Percentiles rank a stretch among this genome's conserved stretches.
Conservation (phyloP, 768 basidiomycete species). For the Pleurotus tuber-regium region DNA sequence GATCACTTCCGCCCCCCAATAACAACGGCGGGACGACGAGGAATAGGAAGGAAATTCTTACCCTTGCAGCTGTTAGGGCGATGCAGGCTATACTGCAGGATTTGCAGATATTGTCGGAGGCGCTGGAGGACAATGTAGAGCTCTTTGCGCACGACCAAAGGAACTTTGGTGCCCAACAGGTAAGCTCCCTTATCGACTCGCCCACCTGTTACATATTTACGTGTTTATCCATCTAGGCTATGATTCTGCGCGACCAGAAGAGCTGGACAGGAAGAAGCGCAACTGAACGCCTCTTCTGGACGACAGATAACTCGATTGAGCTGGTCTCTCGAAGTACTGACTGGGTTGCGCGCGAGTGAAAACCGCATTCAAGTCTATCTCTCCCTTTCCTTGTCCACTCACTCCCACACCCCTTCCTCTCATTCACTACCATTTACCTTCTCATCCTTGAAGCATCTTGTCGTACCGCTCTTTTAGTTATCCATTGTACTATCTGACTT, state of each 20-base stretch:
- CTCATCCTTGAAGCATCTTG: neutral
- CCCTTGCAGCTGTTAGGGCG: slow-evolving; percentile 69
- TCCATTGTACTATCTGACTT: slow-evolving; percentile 6
- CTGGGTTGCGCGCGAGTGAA: slow-evolving; percentile 76
- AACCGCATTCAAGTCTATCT: slow-evolving; percentile 1
- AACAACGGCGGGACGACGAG: slow-evolving; percentile 48
- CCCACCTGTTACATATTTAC: neutral
- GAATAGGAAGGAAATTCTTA: slow-evolving; percentile 77
- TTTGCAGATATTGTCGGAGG: slow-evolving; percentile 82
- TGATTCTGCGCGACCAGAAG: slow-evolving; percentile 94
- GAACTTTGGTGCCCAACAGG: slow-evolving; percentile 97
- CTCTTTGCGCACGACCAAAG: slow-evolving; percentile 91
- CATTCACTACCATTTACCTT: neutral
- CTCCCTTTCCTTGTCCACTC: neutral
- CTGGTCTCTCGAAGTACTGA: slow-evolving; percentile 82
- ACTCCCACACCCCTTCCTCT: neutral
- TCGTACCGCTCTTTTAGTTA: neutral
- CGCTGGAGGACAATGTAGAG: slow-evolving; percentile 87
- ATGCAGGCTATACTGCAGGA: slow-evolving; percentile 86
- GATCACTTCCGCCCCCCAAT: slow-evolving; percentile 56
- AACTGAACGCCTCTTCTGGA: slow-evolving; percentile 92
- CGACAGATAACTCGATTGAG: slow-evolving; percentile 86
- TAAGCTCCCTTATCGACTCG: slow-evolving; percentile 28
- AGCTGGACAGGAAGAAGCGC: slow-evolving; percentile 92
- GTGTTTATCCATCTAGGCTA: slow-evolving; percentile 57